A percentile compares a stretch with the other conserved stretches of the same genome.
These are phyloP conservation scores for Yamadazyma blattariae DNA, from an alignment of 1,139 yeast species.

Conservation along the genomic window DNA sequence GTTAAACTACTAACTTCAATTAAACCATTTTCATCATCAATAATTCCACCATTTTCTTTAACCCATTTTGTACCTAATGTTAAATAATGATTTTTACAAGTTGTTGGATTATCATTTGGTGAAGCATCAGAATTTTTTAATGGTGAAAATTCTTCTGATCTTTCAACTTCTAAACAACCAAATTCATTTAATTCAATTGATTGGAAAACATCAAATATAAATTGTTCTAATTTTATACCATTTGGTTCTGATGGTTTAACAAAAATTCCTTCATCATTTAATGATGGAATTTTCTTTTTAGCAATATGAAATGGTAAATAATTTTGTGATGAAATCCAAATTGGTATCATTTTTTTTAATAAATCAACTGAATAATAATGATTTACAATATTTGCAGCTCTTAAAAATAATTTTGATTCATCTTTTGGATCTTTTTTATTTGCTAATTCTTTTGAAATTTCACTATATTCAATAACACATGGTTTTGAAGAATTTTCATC, in stretches of 20 bases:
- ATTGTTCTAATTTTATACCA: conserved; percentile 94
- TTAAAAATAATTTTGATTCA: conserved; percentile 56
- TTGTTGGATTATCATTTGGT: conserved; percentile 76
- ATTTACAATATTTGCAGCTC: conserved; percentile 97
- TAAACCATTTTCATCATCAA: conserved; percentile 40
- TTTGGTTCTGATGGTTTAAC: conserved; percentile 71
- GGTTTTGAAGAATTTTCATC: conserved; percentile 63
- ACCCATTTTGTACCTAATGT: conserved; percentile 79
- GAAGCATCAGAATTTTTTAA: conserved; percentile 89
- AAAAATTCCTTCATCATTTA: conserved; percentile 48
- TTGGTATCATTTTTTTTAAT: conserved; percentile 54
- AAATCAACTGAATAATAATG: conserved; percentile 88
- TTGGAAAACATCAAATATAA: conserved; percentile 94
- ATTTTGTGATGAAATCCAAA: conserved; percentile 67
- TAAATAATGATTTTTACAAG: conserved; percentile 69
- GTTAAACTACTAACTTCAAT: conserved; percentile 80
- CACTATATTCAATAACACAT: conserved; percentile 93
- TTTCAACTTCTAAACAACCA: conserved; percentile 89
- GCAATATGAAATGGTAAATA: conserved; percentile 92
- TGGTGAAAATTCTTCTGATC: conserved; percentile 87
- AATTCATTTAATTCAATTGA: conserved; percentile 69
- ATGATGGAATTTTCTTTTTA: conserved; percentile 75
- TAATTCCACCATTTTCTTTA: conserved; percentile 58
- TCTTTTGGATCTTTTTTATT: conserved; percentile 52
- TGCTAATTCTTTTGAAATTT: conserved; percentile 74